Conservation (phyloP, 1,284 basidiomycete species). For the Trametes sp. region DNA sequence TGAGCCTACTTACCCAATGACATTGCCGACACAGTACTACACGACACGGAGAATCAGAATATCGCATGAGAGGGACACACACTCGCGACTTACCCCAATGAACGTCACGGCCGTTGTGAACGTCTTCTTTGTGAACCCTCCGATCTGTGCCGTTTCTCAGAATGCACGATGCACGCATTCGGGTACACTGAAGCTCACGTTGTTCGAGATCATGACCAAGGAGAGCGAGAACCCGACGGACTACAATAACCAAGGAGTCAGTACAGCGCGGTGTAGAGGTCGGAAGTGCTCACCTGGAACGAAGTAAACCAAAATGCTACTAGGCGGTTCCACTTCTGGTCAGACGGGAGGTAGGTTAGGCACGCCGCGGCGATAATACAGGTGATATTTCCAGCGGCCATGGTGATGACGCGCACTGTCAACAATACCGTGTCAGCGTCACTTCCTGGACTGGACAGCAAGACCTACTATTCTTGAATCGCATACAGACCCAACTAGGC, state of each 20-base stretch:
- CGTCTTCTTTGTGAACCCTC: slow-evolving; percentile 42
- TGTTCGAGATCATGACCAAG: slow-evolving; percentile 41
- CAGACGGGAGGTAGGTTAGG: slow-evolving; percentile 40
- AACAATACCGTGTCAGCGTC: not conserved
- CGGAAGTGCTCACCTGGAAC: slow-evolving; percentile 28
- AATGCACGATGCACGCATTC: not conserved
- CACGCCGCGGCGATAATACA: slow-evolving; percentile 43
- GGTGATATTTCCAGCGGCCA: slow-evolving; percentile 39
- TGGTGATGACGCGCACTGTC: slow-evolving; percentile 33
- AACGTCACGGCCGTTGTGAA: slow-evolving; percentile 38
- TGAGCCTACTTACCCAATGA: slow-evolving; percentile 21
- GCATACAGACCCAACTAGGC: slow-evolving; percentile 27
- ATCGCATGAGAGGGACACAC: not conserved
- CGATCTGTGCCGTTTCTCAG: slow-evolving; percentile 29
- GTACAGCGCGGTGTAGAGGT: not conserved
- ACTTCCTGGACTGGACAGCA: not conserved
- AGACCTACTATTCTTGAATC: slow-evolving; percentile 32
- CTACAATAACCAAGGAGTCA: slow-evolving; percentile 6
- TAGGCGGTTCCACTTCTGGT: slow-evolving; percentile 43
- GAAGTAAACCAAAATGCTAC: slow-evolving; percentile 45
- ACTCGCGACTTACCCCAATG: slow-evolving; percentile 23
- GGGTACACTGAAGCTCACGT: slow-evolving; percentile 26
- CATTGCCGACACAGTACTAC: slow-evolving; percentile 33
- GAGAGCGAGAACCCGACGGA: slow-evolving; percentile 40
- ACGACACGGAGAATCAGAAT: no score